phyloP scores from a whole-genome alignment of 2,329 filamentous ascomycete genomes.

The Diaporthe helianthi region DNA sequence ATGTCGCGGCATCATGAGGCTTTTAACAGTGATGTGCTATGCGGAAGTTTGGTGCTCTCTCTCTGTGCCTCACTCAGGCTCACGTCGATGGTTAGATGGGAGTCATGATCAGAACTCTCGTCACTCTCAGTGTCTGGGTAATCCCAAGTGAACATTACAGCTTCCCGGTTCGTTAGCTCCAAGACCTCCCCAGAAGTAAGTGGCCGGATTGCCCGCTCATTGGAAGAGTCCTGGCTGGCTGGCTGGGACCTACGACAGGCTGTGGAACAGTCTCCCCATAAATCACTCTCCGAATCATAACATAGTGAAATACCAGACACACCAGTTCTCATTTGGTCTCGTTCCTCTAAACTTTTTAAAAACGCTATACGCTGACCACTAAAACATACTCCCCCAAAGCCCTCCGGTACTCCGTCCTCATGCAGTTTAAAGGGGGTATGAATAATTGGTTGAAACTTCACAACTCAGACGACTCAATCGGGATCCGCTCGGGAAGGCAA shows the following conservation, averaged over 20 bases:
- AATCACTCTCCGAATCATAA: neutral
- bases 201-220: neutral
- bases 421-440: constrained; percentile 14
- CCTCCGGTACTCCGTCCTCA: constrained; percentile 14
- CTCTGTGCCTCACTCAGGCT: neutral
- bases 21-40: neutral
- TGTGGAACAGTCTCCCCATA: neutral
- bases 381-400: neutral
- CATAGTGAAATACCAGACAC: neutral
- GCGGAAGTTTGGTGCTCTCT: neutral
- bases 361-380: constrained; percentile 22
- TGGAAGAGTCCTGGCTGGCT: neutral
- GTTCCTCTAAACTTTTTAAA: neutral
- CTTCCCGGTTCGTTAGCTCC: neutral
- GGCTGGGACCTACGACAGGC: neutral
- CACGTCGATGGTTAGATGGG: too few species aligned
- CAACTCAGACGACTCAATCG: neutral
- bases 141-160: neutral
- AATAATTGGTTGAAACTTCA: neutral
- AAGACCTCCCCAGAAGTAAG: neutral
- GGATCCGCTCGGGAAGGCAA: too few species aligned
- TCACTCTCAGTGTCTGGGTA: too few species aligned
- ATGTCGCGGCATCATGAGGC: constrained; percentile 40
- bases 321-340: neutral
- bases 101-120: neutral